Base-by-base conservation (phyloP, 768 basidiomycete species). In the Rhizopogon vesiculosus region DNA sequence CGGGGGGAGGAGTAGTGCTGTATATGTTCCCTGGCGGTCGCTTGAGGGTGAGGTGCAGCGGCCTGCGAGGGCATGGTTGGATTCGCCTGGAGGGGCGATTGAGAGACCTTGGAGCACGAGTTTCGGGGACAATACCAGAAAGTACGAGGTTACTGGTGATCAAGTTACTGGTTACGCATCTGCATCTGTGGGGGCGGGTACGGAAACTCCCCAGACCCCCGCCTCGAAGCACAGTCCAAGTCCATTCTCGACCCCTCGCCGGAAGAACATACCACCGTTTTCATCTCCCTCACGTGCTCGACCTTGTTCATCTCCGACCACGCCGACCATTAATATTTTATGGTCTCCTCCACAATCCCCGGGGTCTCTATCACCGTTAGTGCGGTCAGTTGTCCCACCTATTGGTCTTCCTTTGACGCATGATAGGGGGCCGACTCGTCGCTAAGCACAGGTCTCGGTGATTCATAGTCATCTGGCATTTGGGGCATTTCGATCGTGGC, bases 271-370 rank as follows among this genome's bases (percentile, higher is more conserved):
- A 7, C 46, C 46, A 8, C 33, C 15, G 13, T 31, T 35, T 4
- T 48, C 46, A 9, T 48, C 46, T 35, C 18, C 33, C 1, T 48
- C 46, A 13, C 13, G 18, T 8, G 13, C 18, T 9, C 33, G 15
- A 35, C 13, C 46, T 48, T 48, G 4, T 25, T 25, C 25, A 25
- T 4, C 46, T 19, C 18, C 45, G 18, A 35, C 31, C 58, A 48
- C 62, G 59, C 33, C 64, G 56, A 13, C 57, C 25, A 25, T 25
- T 4, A 25, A 25, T 59, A 58, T 61, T 62, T 59, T 59, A 68
- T 28, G 59, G 62, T 44, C 55, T 68, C 8, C 45, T 70, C 48
- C 7, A 8, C 7, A 39, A 48, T 8, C 16, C 41, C 18, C 49
- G 28, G 31, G 35, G 19, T 15, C 13, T 44, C 3, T 28, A 16